phyloP scores from a whole-genome alignment of 2,329 filamentous ascomycete genomes.

The Fusarium pseudoanthophilum region DNA sequence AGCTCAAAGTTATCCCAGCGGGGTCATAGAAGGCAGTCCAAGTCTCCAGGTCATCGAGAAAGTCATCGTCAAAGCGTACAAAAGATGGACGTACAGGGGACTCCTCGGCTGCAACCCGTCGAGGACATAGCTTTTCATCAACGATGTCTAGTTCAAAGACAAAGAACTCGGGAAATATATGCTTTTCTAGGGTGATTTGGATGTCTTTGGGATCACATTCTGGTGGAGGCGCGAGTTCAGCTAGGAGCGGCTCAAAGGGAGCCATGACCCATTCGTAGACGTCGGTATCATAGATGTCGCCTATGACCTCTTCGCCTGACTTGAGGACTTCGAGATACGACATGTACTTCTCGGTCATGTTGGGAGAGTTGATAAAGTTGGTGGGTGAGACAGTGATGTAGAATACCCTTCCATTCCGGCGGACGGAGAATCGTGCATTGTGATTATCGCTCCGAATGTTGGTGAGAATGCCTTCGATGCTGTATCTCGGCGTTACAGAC shows the following conservation, averaged over 20 bases:
- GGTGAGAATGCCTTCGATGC: slow-evolving; percentile 5
- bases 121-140: slow-evolving; percentile 25
- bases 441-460: not conserved
- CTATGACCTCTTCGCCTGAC: slow-evolving; percentile 28
- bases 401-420: slow-evolving; percentile 35
- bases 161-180: slow-evolving; percentile 25
- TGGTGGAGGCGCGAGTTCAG: slow-evolving; percentile 33
- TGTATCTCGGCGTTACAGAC: not conserved
- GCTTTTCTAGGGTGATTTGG: not conserved
- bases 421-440: slow-evolving; percentile 19
- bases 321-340: slow-evolving; percentile 28
- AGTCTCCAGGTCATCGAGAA: slow-evolving; percentile 37
- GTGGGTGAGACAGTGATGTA: slow-evolving; percentile 25
- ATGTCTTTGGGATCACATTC: not conserved
- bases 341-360: slow-evolving; percentile 20
- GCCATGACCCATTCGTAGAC: slow-evolving; percentile 34
- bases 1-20: slow-evolving; percentile 24
- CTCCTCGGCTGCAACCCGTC: slow-evolving; percentile 3
- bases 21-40: slow-evolving; percentile 41
- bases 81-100: slow-evolving; percentile 23
- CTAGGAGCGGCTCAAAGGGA: slow-evolving; percentile 33
- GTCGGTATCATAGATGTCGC: slow-evolving; percentile 31
- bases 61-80: slow-evolving; percentile 21
- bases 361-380: slow-evolving; percentile 26
- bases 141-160: slow-evolving; percentile 30